Evolutionary conservation across 2,329 filamentous ascomycete species (phyloP).

Genomic region (Colletotrichum chlorophyti): DNA sequence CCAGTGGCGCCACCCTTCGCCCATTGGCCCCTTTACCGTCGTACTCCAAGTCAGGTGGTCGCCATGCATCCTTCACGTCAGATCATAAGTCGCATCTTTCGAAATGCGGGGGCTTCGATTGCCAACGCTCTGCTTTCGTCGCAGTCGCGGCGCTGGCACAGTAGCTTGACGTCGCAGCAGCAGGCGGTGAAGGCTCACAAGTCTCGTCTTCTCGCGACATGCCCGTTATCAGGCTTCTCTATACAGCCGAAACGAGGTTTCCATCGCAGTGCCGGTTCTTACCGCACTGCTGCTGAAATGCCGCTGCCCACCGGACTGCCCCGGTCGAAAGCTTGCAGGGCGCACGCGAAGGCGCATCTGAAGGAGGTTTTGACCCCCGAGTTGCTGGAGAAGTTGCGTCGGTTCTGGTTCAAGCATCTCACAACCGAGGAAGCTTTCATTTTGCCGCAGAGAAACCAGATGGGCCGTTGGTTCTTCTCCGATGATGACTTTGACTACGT

Average conservation of each 20-base stretch:
- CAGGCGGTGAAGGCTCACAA: neutral
- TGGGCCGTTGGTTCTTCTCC: constrained; percentile 43
- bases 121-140: neutral
- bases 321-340: constrained; percentile 16
- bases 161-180: constrained; percentile 8
- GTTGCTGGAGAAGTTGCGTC: constrained; percentile 38
- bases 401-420: constrained; percentile 48
- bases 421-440: constrained; percentile 34
- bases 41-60: neutral
- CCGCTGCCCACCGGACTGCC: constrained; percentile 5
- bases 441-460: constrained; percentile 34
- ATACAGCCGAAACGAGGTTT: neutral
- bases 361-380: constrained; percentile 35
- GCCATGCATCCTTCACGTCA: constrained; percentile 18
- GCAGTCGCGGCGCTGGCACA: neutral
- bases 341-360: constrained; percentile 20
- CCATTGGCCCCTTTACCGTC: neutral
- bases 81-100: constrained; percentile 9
- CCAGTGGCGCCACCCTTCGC: constrained; percentile 10
- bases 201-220: neutral
- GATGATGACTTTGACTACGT: constrained; percentile 41
- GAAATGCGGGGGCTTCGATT: constrained; percentile 20
- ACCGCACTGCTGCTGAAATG: constrained; percentile 8
- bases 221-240: neutral
- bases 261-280: neutral